Conservation (phyloP, 106 monocot species). For the Phalaenopsis aphrodite region DNA sequence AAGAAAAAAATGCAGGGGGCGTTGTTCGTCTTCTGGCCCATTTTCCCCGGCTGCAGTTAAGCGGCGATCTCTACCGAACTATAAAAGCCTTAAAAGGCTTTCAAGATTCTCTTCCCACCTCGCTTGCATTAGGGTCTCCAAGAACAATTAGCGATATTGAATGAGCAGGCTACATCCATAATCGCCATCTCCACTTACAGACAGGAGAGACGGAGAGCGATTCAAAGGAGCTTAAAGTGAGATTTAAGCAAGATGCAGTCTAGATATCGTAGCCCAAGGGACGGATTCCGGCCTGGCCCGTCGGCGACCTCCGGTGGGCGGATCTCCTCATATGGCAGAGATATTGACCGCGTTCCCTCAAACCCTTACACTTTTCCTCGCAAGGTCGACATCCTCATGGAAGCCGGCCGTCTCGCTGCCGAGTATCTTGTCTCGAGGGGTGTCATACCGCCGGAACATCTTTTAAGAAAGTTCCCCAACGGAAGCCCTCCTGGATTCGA, state of each 20-base stretch:
- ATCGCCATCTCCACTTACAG: neutral
- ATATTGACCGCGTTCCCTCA: neutral
- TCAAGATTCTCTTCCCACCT: neutral
- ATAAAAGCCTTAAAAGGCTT: neutral
- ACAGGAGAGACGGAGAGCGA: neutral
- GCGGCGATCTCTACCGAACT: neutral
- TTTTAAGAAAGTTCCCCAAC: constrained; percentile 5
- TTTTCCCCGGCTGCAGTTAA: neutral
- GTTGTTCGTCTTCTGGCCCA: neutral
- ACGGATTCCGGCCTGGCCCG: constrained; percentile 8
- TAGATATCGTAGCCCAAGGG: constrained; percentile 8
- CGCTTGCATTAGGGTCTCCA: neutral
- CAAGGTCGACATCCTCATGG: constrained; percentile 57
- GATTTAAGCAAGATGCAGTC: constrained; percentile 5
- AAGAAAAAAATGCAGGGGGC: too few relatives aligned
- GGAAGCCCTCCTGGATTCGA: constrained; percentile 24
- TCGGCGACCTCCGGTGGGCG: neutral
- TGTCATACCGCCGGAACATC: constrained; percentile 29
- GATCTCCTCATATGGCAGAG: neutral
- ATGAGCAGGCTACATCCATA: neutral
- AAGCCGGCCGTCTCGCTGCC: constrained; percentile 79
- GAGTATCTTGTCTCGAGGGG: constrained; percentile 81
- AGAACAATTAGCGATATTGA: neutral
- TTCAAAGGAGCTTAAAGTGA: constrained; percentile 7
- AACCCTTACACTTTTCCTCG: constrained; percentile 21